Base-by-base conservation (phyloP, 176 grass and related monocot genomes). In the Eragrostis nindensis region DNA sequence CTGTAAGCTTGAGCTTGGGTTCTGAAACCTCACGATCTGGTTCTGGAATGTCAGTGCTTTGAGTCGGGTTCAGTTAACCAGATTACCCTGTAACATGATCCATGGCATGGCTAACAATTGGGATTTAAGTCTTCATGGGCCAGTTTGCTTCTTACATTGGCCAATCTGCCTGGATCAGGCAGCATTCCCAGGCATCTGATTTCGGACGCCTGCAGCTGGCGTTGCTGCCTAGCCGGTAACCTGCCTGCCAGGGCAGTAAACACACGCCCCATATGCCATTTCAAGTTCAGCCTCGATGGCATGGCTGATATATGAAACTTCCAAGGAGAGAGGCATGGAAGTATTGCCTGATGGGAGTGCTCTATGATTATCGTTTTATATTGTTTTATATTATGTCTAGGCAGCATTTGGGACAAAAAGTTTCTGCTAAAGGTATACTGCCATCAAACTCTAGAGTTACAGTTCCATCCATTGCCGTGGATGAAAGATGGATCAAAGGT, bases 251-350 rank as follows among this genome's bases (percentile, higher is more conserved):
- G n/a, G n/a, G n/a, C n/a, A n/a, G n/a, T n/a, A n/a, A n/a, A n/a
- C n/a, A n/a, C n/a, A n/a, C n/a, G n/a, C n/a, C n/a, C n/a, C n/a
- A 43, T 57, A 22, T 83, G 26, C 27, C 44, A 71, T 32, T 72
- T 57, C 19, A 44, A 75, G 50, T 67, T 53, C 52, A 60, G 50
- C 19, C 22, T 40, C 70, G 15, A 79, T 10, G 68, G 13, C 29
- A 56, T 45, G 26, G 73, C 7, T 82, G 43, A 70, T 77, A 70
- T 52, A 25, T 71, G 26, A 53, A 78, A 11, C 26, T 48, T 56
- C 26, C 21, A 19, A 40, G 43, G 66, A 77, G n/a, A 27, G 5
- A 12, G 1, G 13, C 8, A 12, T 55, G n/a, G n/a, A 75, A 19
- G 32, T 49, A 44, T 69, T 3, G 38, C 32, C 43, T 62, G 63